A percentile compares a stretch with the other conserved stretches of the same genome.
Evolutionary conservation across 805 yeast species (phyloP).

Genomic region (Nakazawaea ishiwadae): DNA sequence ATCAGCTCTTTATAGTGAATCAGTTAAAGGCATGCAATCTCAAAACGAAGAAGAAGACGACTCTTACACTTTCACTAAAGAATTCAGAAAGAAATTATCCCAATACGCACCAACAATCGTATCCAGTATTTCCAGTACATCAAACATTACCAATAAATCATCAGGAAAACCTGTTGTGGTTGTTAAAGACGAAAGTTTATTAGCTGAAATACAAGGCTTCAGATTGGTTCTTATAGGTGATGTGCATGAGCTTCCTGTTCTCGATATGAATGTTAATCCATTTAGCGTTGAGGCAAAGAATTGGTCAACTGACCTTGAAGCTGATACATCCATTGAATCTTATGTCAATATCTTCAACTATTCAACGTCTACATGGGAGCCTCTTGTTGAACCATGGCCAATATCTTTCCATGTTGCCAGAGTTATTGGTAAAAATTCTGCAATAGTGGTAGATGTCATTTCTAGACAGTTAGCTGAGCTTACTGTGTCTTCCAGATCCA

Average conservation of each 20-base stretch:
- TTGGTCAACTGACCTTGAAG: conserved; percentile 83
- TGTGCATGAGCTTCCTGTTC: conserved; percentile 82
- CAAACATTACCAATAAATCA: conserved; percentile 12
- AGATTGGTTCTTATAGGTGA: conserved; percentile 85
- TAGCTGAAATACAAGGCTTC: conserved; percentile 66
- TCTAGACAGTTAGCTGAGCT: conserved; percentile 75
- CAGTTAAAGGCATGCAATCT: conserved; percentile 11
- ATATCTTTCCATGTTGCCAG: conserved; percentile 66
- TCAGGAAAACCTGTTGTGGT: conserved; percentile 32
- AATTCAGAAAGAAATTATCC: conserved; percentile 54
- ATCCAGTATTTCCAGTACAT: conserved; percentile 41
- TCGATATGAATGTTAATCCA: conserved; percentile 70
- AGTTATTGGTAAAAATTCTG: conserved; percentile 29
- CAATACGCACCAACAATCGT: conserved; percentile 67
- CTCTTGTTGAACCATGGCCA: conserved; percentile 85
- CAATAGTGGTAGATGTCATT: conserved; percentile 59
- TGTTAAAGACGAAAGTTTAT: conserved; percentile 64
- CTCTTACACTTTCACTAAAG: conserved; percentile 46
- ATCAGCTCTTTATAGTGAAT: conserved; percentile 39
- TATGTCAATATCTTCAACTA: conserved; percentile 79
- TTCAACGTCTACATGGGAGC: conserved; percentile 92
- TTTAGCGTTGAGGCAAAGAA: conserved; percentile 65
- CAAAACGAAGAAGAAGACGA: conserved; percentile 15
- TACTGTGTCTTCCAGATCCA: conserved; percentile 75
- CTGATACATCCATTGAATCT: conserved; percentile 60